phyloP scores from a whole-genome alignment of 495 filamentous ascomycete genomes.

The Usnea hakonensis region DNA sequence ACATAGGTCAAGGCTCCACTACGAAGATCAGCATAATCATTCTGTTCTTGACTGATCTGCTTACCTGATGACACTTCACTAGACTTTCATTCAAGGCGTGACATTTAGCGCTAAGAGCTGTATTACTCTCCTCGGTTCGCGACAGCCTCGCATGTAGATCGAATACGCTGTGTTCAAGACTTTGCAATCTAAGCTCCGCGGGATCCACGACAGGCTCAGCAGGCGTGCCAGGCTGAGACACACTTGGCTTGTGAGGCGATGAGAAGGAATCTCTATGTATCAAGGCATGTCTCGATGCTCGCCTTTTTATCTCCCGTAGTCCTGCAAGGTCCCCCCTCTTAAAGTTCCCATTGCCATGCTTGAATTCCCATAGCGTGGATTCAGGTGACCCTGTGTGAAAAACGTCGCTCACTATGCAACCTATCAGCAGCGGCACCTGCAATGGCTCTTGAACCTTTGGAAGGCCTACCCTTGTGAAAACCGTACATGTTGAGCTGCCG shows the following conservation, averaged over 20 bases:
- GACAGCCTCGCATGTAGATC: slow-evolving; percentile 69
- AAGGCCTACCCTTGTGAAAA: slow-evolving; percentile 86
- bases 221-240: slow-evolving; percentile 74
- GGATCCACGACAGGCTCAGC: slow-evolving; percentile 74
- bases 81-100: slow-evolving; percentile 77
- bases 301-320: slow-evolving; percentile 88
- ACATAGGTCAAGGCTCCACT: slow-evolving; percentile 72
- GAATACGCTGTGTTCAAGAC: slow-evolving; percentile 73
- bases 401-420: slow-evolving; percentile 79
- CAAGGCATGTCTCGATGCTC: slow-evolving; percentile 90
- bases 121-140: slow-evolving; percentile 76
- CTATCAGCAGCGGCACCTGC: background rate
- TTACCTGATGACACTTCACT: slow-evolving; percentile 64
- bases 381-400: slow-evolving; percentile 97
- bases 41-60: slow-evolving; percentile 14
- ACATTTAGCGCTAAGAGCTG: slow-evolving; percentile 69
- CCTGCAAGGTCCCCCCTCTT: slow-evolving; percentile 89
- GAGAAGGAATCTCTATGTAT: slow-evolving; percentile 94
- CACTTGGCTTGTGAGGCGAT: slow-evolving; percentile 56
- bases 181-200: slow-evolving; percentile 64
- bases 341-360: slow-evolving; percentile 96
- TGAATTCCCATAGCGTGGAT: slow-evolving; percentile 96
- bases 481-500: slow-evolving; percentile 99
- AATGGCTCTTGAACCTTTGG: background rate
- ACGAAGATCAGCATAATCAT: slow-evolving; percentile 20